Base-by-base conservation (phyloP, 441 rosid genomes). In the Euphorbia celastroides region DNA sequence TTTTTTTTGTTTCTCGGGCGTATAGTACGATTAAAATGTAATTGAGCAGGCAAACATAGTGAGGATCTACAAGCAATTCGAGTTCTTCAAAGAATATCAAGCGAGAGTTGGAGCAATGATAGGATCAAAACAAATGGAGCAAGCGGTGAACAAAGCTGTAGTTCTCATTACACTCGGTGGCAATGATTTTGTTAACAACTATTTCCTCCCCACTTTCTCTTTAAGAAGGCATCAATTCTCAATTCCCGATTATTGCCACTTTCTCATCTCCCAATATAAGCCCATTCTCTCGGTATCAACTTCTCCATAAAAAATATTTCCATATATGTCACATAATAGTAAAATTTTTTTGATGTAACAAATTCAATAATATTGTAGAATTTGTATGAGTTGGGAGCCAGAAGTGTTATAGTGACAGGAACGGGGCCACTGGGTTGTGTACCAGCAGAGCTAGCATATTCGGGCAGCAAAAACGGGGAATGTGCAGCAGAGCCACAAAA, bases 341-440 rank as follows among this genome's bases (percentile, higher is more conserved):
- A 3, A 17, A 14, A 38, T 38, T 38, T 9, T 4, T n/a, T n/a
- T n/a, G n/a, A n/a, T n/a, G n/a, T n/a, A n/a, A n/a, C n/a, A n/a
- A n/a, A n/a, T n/a, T n/a, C n/a, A n/a, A n/a, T 50, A 50, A n/a
- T 50, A 2, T 50, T 50, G 51, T 25, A 90, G 93, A 87, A 72
- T 70, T 77, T 90, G n/a, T 81, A 88, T 38, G 80, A 84, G 60
- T 62, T 88, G 55, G 96, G 96, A 55, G 95, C 83, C 41, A 75
- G 83, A 17, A 74, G 90, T 65, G 84, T 90, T 58, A 68, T 90
- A 58, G 96, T 90, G 66, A 90, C 93, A 0, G 96, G 93, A 4
- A 90, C 93, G 0, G 97, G 97, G 44, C 96, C 93, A 2, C 13
- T 90, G 62, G 96, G 96, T 8, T 90, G 93, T 52, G 91, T 82